A percentile compares a stretch with the other conserved stretches of the same genome.
Evolutionary conservation across 148 eudicot genomes (phyloP).

Genomic region (Amaranthus palmeri): DNA sequence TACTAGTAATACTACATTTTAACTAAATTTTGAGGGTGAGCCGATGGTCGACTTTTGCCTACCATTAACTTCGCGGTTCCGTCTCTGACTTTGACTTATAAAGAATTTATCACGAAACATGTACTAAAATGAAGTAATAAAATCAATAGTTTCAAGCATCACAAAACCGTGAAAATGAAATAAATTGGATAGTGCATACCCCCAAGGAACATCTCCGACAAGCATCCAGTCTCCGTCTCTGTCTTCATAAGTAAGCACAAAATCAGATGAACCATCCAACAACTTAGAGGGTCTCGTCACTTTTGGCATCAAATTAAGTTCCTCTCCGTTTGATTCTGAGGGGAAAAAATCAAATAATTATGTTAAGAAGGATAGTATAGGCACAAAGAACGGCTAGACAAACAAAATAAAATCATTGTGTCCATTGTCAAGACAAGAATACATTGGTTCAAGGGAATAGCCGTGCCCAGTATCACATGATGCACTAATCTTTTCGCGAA

Average conservation of each 20-base stretch:
- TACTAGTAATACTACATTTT: too few relatives aligned
- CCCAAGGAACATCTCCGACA: conserved; percentile 95
- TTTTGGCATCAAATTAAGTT: conserved; percentile 39
- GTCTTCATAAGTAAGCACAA: conserved; percentile 92
- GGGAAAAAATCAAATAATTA: not conserved
- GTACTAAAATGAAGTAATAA: not conserved
- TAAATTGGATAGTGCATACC: conserved; percentile 42
- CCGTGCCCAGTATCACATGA: too few relatives aligned
- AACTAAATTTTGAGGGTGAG: too few relatives aligned
- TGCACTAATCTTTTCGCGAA: too few relatives aligned
- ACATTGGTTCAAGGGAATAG: not conserved
- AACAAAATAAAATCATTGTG: too few relatives aligned
- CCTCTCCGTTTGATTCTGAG: conserved; percentile 48
- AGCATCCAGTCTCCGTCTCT: conserved; percentile 99
- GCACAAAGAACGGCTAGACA: too few relatives aligned
- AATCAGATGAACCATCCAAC: conserved; percentile 75
- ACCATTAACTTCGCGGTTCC: too few relatives aligned
- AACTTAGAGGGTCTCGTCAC: conserved; percentile 45
- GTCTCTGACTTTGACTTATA: too few relatives aligned
- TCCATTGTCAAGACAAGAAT: too few relatives aligned
- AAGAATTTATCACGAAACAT: too few relatives aligned
- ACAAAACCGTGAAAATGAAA: not conserved
- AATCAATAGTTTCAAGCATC: not conserved
- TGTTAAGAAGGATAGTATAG: not conserved
- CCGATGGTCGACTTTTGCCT: too few relatives aligned